Evolutionary conservation across 2,329 filamentous ascomycete species (phyloP), one percentile per base, ranked within the genome.

Genomic region (Epichloe coenophiala): DNA sequence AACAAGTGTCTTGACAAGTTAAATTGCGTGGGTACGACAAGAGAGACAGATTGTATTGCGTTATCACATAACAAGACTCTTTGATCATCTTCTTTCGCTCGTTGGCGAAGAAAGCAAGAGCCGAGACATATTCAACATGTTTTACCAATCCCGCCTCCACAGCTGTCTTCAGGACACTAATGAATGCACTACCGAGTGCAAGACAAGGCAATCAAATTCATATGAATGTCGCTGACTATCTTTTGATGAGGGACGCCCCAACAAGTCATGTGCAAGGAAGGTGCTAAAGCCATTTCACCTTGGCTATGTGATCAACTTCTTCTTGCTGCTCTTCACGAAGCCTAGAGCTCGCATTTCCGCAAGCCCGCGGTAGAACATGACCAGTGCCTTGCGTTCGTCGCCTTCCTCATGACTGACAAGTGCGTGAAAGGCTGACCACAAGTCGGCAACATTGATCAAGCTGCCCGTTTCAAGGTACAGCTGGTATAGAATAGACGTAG

Each of bases 301-400:
- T 97, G 39, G 88, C 83, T 58, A 97, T 72, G 68, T 97, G 91
- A 64, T 97, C 93, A 23, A 83, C 80, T 73, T 95, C 73, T 90
- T 95, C 68, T 84, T 86, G 61, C 85, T 97, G 54, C 78, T 76
- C 71, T 93, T 96, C 54, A 97, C 77, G 68, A 96, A 84, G 7
- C 93, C 93, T 60, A 98, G 73, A 49, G 83, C 79, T 65, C 83
- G 84, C 63, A 98, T 67, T 66, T 98, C 93, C 1, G 91, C 88
- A 55, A 97, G 66, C 5, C 80, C 86, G 54, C 82, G 78, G 66
- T 96, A 96, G 67, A 97, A 98, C 52, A 86, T 69, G 41, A 88
- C 81, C 68, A 88, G 73, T 7, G 74, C 76, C 45, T 73, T 74
- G 56, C 78, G 71, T 63, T 82, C 78, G 45, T 75, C 70, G 7